These are phyloP conservation scores for Diaporthe citri DNA, from an alignment of 2,329 filamentous ascomycete genomes.

Conservation along the genomic window DNA sequence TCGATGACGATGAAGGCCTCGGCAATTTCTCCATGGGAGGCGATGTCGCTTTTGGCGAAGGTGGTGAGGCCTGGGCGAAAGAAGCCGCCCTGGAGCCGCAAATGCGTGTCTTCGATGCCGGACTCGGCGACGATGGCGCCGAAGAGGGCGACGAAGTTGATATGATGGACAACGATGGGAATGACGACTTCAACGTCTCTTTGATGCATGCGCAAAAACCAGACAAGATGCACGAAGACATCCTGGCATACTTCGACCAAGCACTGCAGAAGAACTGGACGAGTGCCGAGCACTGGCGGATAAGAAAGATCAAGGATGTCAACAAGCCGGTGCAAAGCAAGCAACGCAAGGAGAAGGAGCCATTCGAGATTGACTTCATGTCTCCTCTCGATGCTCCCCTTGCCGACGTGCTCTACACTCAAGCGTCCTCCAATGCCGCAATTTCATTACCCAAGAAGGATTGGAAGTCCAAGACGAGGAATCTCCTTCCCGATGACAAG, in stretches of 20 bases:
- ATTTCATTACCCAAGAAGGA: constrained; percentile 93
- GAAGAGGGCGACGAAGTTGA: constrained; percentile 66
- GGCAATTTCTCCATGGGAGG: constrained; percentile 78
- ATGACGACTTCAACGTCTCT: constrained; percentile 83
- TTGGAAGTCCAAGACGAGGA: constrained; percentile 93
- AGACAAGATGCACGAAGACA: constrained; percentile 87
- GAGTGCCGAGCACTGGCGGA: constrained; percentile 98
- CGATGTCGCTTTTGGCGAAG: constrained; percentile 91
- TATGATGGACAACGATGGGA: constrained; percentile 71
- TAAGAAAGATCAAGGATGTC: constrained; percentile 88
- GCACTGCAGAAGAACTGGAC: constrained; percentile 97
- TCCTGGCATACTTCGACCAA: constrained; percentile 98
- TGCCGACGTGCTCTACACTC: constrained; percentile 84
- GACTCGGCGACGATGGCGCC: constrained; percentile 67
- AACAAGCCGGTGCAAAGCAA: constrained; percentile 73
- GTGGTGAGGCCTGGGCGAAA: constrained; percentile 94
- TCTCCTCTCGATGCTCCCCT: constrained; percentile 78
- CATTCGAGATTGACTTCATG: constrained; percentile 92
- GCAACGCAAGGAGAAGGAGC: constrained; percentile 93
- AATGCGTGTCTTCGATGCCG: constrained; percentile 81
- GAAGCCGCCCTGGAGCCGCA: constrained; percentile 90
- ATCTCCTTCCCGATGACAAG: constrained; percentile 96
- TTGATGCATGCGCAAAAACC: constrained; percentile 76
- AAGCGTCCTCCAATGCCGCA: constrained; percentile 81
- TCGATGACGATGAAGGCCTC: constrained; percentile 83